A percentile compares a stretch with the other conserved stretches of the same genome.
phyloP scores from a whole-genome alignment of 108 stramenopile species.

The Conticribra weissflogii region DNA sequence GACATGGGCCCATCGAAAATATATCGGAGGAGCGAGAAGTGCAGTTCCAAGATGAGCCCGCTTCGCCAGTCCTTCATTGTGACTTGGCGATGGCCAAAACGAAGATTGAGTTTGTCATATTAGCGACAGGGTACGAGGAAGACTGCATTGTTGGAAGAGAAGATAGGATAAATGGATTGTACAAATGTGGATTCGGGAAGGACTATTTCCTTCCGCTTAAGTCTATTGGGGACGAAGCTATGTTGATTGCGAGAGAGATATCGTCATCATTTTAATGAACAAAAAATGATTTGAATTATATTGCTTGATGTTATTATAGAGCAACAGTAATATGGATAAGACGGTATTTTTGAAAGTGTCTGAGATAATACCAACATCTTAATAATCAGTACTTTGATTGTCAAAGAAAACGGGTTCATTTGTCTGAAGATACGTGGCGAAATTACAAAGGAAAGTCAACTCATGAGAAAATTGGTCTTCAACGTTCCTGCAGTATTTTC shows the following conservation, averaged over 20 bases:
- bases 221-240: constrained; percentile 52
- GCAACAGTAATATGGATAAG: too few relatives aligned
- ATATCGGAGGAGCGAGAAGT: constrained; percentile 19
- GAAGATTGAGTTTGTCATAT: constrained; percentile 53
- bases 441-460: too few relatives aligned
- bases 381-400: too few relatives aligned
- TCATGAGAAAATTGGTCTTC: too few relatives aligned
- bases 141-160: constrained; percentile 45
- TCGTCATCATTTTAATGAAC: not conserved
- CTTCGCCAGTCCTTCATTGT: not conserved
- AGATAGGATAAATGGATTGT: constrained; percentile 58
- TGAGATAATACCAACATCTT: too few relatives aligned
- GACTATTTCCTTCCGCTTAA: constrained; percentile 53
- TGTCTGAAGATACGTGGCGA: too few relatives aligned
- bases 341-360: too few relatives aligned
- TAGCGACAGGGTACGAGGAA: constrained; percentile 54
- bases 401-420: too few relatives aligned
- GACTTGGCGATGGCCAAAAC: not conserved
- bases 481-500: too few relatives aligned
- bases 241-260: constrained; percentile 28
- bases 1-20: constrained; percentile 49
- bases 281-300: too few relatives aligned
- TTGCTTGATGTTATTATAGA: too few relatives aligned
- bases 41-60: constrained; percentile 20
- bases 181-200: constrained; percentile 53